Evolutionary conservation across 2,329 filamentous ascomycete genomes (phyloP), one percentile per base, ranked within the genome.

Genomic region (Fusarium keratoplasticum): DNA sequence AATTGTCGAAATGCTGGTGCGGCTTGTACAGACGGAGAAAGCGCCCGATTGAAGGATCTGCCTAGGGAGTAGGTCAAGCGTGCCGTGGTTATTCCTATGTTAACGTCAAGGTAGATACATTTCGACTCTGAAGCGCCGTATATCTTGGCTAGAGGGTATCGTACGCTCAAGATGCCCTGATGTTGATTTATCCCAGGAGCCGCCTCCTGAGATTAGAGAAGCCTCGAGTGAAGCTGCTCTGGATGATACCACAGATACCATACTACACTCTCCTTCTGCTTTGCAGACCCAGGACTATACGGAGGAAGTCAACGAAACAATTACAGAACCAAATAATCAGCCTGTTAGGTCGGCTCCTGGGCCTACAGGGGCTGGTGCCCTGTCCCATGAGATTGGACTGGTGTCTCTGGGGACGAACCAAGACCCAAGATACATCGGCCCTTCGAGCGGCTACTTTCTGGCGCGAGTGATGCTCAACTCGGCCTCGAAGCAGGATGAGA

Each of bases 391-490:
- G 69, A 88, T 89, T 18, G 88, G 88, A 0, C 75, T 89, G 16
- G 83, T 89, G 0, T 88, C 87, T 0, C 79, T 89, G 1, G 86
- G 85, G 2, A 82, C 82, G 5, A 86, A 84, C 27, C 81, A 83
- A 50, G 86, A 87, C 22, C 85, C 85, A 4, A 82, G 86, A 66
- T 89, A 89, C 57, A 86, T 89, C 16, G 88, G 88, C 0, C 88
- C 88, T 3, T 89, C 88, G 0, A 89, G 87, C 40, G 88, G 88
- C 1, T 88, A 87, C 65, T 88, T 88, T 47, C 82, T 89, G 14
- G 86, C 87, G 2, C 85, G 86, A 1, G 80, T 88, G 4, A 83
- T 89, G 72, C 82, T 89, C 14, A 80, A 83, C 25, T 83, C 81
- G 9, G 78, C 82, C 7, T 79, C 81, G 63, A 80, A 70, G 13